Percentiles rank a stretch among this genome's conserved stretches.
Evolutionary conservation across 192 early-diverging fungal species (phyloP).

Genomic region (Piromyces finnis): DNA sequence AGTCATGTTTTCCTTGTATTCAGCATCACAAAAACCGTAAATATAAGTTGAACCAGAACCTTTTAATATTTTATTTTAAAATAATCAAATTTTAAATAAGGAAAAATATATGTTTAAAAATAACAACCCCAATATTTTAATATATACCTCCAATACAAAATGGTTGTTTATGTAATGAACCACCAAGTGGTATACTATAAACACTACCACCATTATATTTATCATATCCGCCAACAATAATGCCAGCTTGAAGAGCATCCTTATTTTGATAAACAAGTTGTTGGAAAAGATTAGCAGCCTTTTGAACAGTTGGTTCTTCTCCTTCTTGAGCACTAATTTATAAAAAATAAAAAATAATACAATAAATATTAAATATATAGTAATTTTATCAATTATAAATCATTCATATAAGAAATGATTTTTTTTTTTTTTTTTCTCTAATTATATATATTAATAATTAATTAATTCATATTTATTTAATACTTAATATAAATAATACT

Average conservation of each 20-base stretch:
- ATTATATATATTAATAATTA: no score
- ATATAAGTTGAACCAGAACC: slow-evolving; percentile 90
- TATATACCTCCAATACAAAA: slow-evolving; percentile 72
- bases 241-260: slow-evolving; percentile 66
- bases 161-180: slow-evolving; percentile 75
- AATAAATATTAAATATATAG: no score
- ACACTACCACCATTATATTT: slow-evolving; percentile 72
- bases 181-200: slow-evolving; percentile 80
- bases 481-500: no score
- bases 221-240: slow-evolving; percentile 98
- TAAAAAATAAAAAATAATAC: not conserved
- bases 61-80: slow-evolving; percentile 3
- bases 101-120: no score
- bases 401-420: no score
- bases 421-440: no score
- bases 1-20: slow-evolving; percentile 20
- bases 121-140: no score
- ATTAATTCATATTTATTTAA: no score
- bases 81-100: no score
- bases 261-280: slow-evolving; percentile 91
- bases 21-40: slow-evolving; percentile 93
- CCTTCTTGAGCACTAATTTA: slow-evolving; percentile 43
- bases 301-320: slow-evolving; percentile 63
- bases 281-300: slow-evolving; percentile 81
- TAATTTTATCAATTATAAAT: no score